phyloP scores from a whole-genome alignment of 2,329 filamentous ascomycete genomes.

The Fusarium phyllophilum region DNA sequence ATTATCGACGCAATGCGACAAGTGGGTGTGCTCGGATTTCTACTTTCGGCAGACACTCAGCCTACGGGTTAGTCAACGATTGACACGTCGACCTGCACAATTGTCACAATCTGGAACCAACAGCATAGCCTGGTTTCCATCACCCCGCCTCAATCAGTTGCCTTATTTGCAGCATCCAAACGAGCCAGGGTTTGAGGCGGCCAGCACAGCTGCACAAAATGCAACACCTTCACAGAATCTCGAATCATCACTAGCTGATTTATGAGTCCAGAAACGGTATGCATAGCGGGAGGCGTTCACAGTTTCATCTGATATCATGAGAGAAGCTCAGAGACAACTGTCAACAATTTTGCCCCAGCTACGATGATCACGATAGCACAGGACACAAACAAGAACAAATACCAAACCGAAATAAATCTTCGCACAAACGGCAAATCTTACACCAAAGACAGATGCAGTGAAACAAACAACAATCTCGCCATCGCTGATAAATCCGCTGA shows the following conservation, averaged over 20 bases:
- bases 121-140: background rate
- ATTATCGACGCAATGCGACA: background rate
- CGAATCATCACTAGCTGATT: fast-evolving
- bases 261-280: background rate
- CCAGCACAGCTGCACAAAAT: fast-evolving
- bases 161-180: background rate
- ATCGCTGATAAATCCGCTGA: conserved; percentile 19
- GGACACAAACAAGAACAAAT: background rate
- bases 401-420: background rate
- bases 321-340: too few relatives aligned
- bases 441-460: background rate
- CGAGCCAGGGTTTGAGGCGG: fast-evolving
- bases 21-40: conserved; percentile 5
- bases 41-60: background rate
- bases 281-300: background rate
- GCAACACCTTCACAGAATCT: fast-evolving
- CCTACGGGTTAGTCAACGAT: background rate
- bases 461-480: background rate
- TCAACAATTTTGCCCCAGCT: too few relatives aligned
- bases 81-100: conserved; percentile 15
- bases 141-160: conserved; percentile 3
- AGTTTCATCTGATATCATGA: background rate
- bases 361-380: too few relatives aligned
- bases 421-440: fast-evolving
- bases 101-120: background rate